phyloP scores from a whole-genome alignment of 306 rosid genomes.

The Trifolium dubium region DNA sequence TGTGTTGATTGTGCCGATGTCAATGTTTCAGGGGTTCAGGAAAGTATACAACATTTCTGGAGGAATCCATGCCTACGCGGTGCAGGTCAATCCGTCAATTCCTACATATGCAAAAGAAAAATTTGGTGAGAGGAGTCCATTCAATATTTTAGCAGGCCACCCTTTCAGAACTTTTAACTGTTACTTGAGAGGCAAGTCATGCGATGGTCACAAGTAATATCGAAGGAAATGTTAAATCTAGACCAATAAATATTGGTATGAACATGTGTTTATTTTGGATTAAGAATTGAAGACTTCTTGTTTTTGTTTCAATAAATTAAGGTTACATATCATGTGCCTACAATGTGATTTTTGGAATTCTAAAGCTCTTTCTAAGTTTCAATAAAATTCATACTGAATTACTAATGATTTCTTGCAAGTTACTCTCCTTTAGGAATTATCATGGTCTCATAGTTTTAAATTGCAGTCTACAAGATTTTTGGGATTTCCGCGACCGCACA shows the following conservation, averaged over 20 bases:
- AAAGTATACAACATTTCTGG: constrained; percentile 79
- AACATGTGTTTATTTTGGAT: constrained; percentile 9
- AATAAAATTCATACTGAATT: background rate
- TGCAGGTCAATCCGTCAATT: constrained; percentile 73
- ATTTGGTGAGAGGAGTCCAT: background rate
- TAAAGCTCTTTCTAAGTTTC: constrained; percentile 1
- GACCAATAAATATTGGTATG: constrained; percentile 7
- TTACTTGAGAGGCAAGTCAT: constrained; percentile 8
- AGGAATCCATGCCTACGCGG: constrained; percentile 88
- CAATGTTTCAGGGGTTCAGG: constrained; percentile 73
- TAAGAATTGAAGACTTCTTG: background rate
- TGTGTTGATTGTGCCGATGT: too few relatives aligned
- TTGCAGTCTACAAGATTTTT: background rate
- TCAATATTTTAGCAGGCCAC: constrained; percentile 9
- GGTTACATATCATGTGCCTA: constrained; percentile 14
- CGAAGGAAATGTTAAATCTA: background rate
- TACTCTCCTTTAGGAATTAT: background rate
- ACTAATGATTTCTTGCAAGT: background rate
- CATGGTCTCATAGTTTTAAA: background rate
- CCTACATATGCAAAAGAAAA: constrained; percentile 62
- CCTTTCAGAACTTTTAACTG: background rate
- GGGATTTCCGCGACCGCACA: background rate
- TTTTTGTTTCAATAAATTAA: constrained; percentile 11
- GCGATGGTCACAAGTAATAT: constrained; percentile 7
- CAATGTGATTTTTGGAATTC: background rate